These are phyloP conservation scores for Globisporangium cederbergense DNA, from an alignment of 352 stramenopile species.

Conservation along the genomic window DNA sequence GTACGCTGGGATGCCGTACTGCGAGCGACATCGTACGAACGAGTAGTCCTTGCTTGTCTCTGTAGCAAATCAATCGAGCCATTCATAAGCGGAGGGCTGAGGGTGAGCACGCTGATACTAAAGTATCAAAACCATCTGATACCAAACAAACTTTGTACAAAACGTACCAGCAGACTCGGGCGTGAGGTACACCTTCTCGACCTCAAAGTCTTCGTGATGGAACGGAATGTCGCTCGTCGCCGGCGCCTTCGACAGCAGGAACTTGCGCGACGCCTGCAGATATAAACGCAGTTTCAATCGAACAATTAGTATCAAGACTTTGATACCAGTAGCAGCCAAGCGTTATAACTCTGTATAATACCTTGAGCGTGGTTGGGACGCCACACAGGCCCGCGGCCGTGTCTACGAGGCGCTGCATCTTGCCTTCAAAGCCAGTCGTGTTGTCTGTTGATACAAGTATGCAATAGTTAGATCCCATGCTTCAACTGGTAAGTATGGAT, in stretches of 20 bases:
- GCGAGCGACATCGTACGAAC: slow-evolving; percentile 81
- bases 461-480: neutral
- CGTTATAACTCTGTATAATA: neutral
- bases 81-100: neutral
- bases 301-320: neutral
- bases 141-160: neutral
- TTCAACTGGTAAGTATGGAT: neutral
- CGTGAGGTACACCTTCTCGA: slow-evolving; percentile 85
- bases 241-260: slow-evolving; percentile 46
- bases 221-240: slow-evolving; percentile 54
- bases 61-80: slow-evolving; percentile 13
- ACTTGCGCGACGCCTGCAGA: slow-evolving; percentile 60
- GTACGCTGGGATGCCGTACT: slow-evolving; percentile 81
- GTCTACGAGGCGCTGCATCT: slow-evolving; percentile 86
- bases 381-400: slow-evolving; percentile 68
- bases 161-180: slow-evolving; percentile 53
- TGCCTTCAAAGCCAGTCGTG: slow-evolving; percentile 77
- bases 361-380: slow-evolving; percentile 72
- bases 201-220: slow-evolving; percentile 83
- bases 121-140: neutral
- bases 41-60: slow-evolving; percentile 83
- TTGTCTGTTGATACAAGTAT: slow-evolving; percentile 53
- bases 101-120: neutral
- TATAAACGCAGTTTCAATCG: neutral
- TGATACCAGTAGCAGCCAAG: neutral